Evolutionary conservation across 1,284 basidiomycete species (phyloP).

Genomic region (Tilletia walkeri): DNA sequence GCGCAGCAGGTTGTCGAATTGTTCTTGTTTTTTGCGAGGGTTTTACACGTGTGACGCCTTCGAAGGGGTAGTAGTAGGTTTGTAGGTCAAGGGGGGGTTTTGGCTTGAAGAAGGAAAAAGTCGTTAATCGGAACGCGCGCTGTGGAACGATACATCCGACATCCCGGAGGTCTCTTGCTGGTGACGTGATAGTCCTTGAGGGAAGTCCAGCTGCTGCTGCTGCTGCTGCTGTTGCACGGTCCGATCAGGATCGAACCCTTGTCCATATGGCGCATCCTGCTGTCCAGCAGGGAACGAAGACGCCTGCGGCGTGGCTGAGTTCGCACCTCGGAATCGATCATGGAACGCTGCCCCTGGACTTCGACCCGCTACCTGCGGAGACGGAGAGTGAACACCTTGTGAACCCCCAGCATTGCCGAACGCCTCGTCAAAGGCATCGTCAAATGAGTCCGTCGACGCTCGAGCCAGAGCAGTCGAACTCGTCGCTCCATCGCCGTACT

Average conservation of each 20-base stretch:
- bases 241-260: conserved; percentile 26
- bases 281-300: conserved; percentile 8
- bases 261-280: conserved; percentile 25
- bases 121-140: background rate
- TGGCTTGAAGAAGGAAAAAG: background rate
- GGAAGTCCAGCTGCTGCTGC: background rate
- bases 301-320: conserved; percentile 23
- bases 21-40: too few relatives aligned
- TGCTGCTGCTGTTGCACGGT: conserved; percentile 22
- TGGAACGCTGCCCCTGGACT: conserved; percentile 25
- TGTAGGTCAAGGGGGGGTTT: too few relatives aligned
- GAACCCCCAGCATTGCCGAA: conserved; percentile 27
- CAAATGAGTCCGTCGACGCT: conserved; percentile 33
- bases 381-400: conserved; percentile 16
- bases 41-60: too few relatives aligned
- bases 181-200: background rate
- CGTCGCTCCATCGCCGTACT: background rate
- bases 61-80: too few relatives aligned
- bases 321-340: conserved; percentile 24
- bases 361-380: conserved; percentile 23
- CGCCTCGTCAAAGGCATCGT: conserved; percentile 34
- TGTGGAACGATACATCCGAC: conserved; percentile 31
- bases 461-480: background rate
- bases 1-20: too few relatives aligned
- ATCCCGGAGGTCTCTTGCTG: conserved; percentile 27